Evolutionary conservation across 805 yeast genomes (phyloP).

Genomic region (Saturnispora galanensis): DNA sequence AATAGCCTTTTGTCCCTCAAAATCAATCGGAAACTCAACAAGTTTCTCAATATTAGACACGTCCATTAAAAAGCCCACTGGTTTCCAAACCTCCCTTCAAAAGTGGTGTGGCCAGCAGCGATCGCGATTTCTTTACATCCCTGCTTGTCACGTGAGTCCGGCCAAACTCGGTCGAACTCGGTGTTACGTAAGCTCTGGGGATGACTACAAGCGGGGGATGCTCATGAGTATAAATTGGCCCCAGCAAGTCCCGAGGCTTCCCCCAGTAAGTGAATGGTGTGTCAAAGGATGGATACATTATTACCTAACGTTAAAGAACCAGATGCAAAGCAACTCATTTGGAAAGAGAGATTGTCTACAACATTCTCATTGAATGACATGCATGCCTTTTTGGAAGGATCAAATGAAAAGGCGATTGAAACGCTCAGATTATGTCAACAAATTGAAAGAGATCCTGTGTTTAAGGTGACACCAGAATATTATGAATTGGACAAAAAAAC

Average conservation of each 20-base stretch:
- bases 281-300: conserved; percentile 4
- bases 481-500: conserved; percentile 49
- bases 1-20: conserved; percentile 41
- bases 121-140: too few relatives aligned
- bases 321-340: conserved; percentile 28
- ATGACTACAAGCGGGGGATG: too few relatives aligned
- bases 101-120: too few relatives aligned
- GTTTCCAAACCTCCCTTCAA: too few relatives aligned
- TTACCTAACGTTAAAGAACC: conserved; percentile 23
- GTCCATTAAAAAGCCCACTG: conserved; percentile 9
- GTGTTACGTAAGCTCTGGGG: too few relatives aligned
- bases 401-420: conserved; percentile 33
- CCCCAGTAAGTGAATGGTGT: too few relatives aligned
- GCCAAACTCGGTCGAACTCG: too few relatives aligned
- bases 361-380: conserved; percentile 35
- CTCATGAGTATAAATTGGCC: too few relatives aligned
- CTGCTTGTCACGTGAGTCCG: too few relatives aligned
- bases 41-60: conserved; percentile 14
- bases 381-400: conserved; percentile 49
- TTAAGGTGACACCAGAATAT: conserved; percentile 41
- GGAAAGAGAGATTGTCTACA: conserved; percentile 37
- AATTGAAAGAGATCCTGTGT: conserved; percentile 57
- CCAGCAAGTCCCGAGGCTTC: too few relatives aligned
- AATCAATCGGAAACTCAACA: conserved; percentile 33
- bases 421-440: conserved; percentile 46